Evolutionary conservation across 768 basidiomycete species (phyloP).

Genomic region (Suillus placidus): DNA sequence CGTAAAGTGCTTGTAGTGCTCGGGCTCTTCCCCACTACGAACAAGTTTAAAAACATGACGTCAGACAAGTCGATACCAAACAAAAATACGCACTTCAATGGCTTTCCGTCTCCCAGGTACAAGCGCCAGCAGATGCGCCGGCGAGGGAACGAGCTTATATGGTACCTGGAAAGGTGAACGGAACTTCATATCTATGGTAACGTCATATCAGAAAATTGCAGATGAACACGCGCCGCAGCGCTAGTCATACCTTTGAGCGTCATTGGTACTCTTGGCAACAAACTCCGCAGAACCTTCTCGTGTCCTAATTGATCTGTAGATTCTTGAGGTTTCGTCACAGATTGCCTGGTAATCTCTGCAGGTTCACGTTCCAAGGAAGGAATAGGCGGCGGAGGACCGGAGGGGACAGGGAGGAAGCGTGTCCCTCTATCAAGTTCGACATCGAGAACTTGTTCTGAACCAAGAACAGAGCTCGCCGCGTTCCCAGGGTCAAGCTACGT

Average conservation of each 20-base stretch:
- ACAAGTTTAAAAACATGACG: constrained; percentile 6
- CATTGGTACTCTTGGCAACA: constrained; percentile 48
- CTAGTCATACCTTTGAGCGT: constrained; percentile 40
- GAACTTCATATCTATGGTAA: constrained; percentile 38
- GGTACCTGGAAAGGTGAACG: constrained; percentile 33
- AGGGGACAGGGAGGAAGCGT: constrained; percentile 37
- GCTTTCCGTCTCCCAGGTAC: constrained; percentile 49
- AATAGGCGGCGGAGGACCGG: constrained; percentile 23
- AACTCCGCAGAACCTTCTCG: constrained; percentile 33
- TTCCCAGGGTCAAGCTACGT: constrained; percentile 48
- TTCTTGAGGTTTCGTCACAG: not conserved
- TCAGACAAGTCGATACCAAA: not conserved
- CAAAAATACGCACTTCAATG: constrained; percentile 42
- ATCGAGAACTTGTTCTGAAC: constrained; percentile 55
- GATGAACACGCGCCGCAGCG: not conserved
- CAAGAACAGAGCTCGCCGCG: constrained; percentile 37
- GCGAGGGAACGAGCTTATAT: constrained; percentile 41
- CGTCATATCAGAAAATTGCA: constrained; percentile 4
- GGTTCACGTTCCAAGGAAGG: constrained; percentile 33
- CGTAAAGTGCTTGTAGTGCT: constrained; percentile 42
- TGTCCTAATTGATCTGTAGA: constrained; percentile 24
- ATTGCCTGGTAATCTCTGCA: constrained; percentile 3
- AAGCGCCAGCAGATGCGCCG: constrained; percentile 38
- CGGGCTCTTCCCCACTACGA: constrained; percentile 49
- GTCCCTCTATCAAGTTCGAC: constrained; percentile 49